These are phyloP conservation scores for Sophora flavescens DNA, from an alignment of 306 rosid genomes.

Conservation along the genomic window DNA sequence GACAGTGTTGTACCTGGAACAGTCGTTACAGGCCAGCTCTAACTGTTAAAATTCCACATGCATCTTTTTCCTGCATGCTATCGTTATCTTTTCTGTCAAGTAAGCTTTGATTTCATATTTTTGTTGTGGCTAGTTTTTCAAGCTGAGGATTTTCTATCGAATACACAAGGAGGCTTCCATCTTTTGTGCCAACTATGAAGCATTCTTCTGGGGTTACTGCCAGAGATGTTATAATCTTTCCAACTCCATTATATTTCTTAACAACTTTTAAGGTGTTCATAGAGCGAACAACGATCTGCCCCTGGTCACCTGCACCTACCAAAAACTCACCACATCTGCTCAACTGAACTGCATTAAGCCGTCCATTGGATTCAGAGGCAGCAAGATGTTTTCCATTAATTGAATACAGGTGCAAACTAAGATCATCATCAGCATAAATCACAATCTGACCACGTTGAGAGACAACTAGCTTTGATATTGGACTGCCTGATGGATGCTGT, in stretches of 20 bases:
- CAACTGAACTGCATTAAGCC: constrained; percentile 83
- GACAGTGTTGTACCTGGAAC: constrained; percentile 62
- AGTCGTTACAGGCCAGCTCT: constrained; percentile 51
- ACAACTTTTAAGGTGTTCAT: constrained; percentile 92
- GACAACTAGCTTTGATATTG: constrained; percentile 87
- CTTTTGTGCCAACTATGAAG: constrained; percentile 95
- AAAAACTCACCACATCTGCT: constrained; percentile 92
- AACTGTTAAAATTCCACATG: constrained; percentile 43
- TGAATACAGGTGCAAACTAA: constrained; percentile 90
- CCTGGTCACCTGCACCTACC: constrained; percentile 96
- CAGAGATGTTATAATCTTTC: constrained; percentile 84
- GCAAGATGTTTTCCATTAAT: constrained; percentile 97
- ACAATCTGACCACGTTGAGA: constrained; percentile 86
- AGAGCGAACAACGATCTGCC: constrained; percentile 92
- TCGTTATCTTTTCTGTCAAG: constrained; percentile 47
- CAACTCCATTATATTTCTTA: constrained; percentile 79
- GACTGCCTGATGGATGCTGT: constrained; percentile 83
- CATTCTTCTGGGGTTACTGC: constrained; percentile 92
- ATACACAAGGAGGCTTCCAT: constrained; percentile 89
- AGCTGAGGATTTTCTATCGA: constrained; percentile 89
- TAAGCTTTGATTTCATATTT: constrained; percentile 62
- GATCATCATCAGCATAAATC: constrained; percentile 94
- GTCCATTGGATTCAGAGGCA: constrained; percentile 90
- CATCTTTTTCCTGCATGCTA: constrained; percentile 42
- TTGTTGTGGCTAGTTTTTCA: constrained; percentile 62